Conservation (phyloP, 2,329 filamentous ascomycete genomes). For the Fusarium pseudocircinatum region DNA sequence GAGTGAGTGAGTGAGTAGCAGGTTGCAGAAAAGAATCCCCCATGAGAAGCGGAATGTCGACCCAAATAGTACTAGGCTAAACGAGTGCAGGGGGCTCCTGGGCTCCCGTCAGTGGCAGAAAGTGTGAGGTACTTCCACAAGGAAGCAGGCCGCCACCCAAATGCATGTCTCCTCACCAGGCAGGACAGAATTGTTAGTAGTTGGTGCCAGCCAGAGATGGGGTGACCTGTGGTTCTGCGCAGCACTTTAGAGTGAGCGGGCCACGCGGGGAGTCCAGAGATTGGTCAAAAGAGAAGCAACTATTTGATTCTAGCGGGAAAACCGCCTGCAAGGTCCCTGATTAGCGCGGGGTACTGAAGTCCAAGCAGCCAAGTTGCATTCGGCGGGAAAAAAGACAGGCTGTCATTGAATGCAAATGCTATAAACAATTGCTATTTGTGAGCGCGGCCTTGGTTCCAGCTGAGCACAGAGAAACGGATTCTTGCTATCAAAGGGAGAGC, state of each 20-base stretch:
- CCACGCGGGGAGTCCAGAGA: conserved; percentile 1
- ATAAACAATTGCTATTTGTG: neutral
- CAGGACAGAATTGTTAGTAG: conserved; percentile 15
- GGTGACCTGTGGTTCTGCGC: neutral
- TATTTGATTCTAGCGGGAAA: conserved; percentile 29
- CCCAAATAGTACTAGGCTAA: conserved; percentile 20
- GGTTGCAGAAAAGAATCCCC: conserved; percentile 17
- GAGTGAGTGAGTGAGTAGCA: neutral
- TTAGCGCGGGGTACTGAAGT: conserved; percentile 32
- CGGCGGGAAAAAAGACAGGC: neutral
- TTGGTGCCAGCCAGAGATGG: neutral
- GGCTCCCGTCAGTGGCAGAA: neutral
- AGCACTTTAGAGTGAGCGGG: conserved; percentile 6
- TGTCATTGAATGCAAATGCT: neutral
- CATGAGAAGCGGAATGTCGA: conserved; percentile 17
- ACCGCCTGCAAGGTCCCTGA: conserved; percentile 33
- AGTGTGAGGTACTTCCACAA: neutral
- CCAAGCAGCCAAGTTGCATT: neutral
- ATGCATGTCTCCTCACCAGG: conserved; percentile 3
- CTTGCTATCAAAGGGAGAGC: fast-evolving
- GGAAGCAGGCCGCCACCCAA: conserved; percentile 3
- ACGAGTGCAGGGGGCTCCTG: neutral
- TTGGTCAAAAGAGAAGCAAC: conserved; percentile 7
- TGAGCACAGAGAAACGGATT: neutral
- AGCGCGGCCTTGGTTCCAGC: neutral